Base-by-base conservation (phyloP, 202 grass and related monocot species). In the Carex sylvatica region DNA sequence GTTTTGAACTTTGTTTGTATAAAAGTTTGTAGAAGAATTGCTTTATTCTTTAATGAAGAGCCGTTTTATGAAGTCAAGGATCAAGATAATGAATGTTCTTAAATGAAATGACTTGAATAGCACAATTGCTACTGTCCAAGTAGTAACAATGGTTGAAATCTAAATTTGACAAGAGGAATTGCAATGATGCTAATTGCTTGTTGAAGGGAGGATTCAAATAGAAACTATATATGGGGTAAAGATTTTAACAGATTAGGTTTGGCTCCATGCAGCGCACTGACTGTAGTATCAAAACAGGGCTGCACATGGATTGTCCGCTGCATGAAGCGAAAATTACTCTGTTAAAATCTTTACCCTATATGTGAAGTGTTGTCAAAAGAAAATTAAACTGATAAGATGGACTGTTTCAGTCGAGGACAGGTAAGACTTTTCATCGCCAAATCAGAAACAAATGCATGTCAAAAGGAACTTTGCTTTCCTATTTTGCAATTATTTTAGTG, bases 31-130 rank as follows among this genome's bases (percentile, higher is more conserved):
- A 52, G 59, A 56, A 77, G 23, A 85, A 64, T 78, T 67, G 38
- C 72, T 79, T 85, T 79, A 54, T 85, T 85, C 58, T 79, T 85
- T 76, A 78, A 46, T 65, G 71, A 85, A 74, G 46, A 53, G 22
- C 36, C 16, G 18, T 46, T 55, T 75, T 75, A 44, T 31, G 6
- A 31, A 55, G 22, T 54, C 23, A 74, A 18, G 15, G 72, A 2
- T 75, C 13, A 33, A 30, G 24, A 55, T 76, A 56, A 18, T 76
- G 72, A 51, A 18, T 76, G 72, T 26, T 55, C 26, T 76, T 49
- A 10, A 76, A n/a, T 67, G 31, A 67, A 59, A 67, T 67, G 6
- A 67, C 31, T 36, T 67, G 31, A 67, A 67, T 67, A 38, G 56
- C 56, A 59, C 7, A 18, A 67, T n/a, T 38, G 31, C 14, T 59